Base-by-base conservation (phyloP, 1,284 basidiomycete genomes). In the Pisolithus thermaeus region DNA sequence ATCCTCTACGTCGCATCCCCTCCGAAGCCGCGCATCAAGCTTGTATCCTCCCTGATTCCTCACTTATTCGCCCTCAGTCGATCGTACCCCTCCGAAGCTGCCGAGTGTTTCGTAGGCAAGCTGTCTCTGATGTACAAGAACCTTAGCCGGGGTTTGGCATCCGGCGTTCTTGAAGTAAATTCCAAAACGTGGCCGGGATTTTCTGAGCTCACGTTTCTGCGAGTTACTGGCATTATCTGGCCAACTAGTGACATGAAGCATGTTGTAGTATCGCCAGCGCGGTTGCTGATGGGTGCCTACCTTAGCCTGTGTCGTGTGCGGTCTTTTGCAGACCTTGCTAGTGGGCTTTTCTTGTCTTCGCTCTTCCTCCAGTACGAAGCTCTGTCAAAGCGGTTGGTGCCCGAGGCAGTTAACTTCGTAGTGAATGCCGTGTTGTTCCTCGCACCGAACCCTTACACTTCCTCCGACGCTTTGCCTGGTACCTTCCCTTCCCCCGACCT, bases 181-280 rank as follows among this genome's bases (percentile, higher is more conserved):
- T 77, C 91, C 1, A 88, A 83, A 69, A 98, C 93, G 0, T 97
- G 92, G 85, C 97, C 97, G 1, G 84, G 87, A 4, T 67, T 85
- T 1, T 73, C 92, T 3, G 97, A 99, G 66, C 75, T 99, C 35
- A 76, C 81, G 0, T 73, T 99, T 7, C 74, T 99, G 23, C 83
- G 94, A 30, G 68, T 94, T 36, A 80, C 91, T 48, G 92, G 92
- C 3, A 70, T 80, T 4, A 73, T 92, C 20, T 99, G 94, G 94
- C 90, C 95, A 1, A 95, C 95, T 1, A 96, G 92, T 65, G 97
- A 99, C 71, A 81, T 94, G 69, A 88, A 86, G 52, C 95, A 99
- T 67, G 81, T 87, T 0, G 93, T 99, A 46, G 76, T 91, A 22
- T 89, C 92, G 0, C 92, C 95, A 0, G 80, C 94, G 0, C 80